Evolutionary conservation across 495 filamentous ascomycete species (phyloP), one percentile per base, ranked within the genome.

Genomic region (Aspergillus haitiensis): DNA sequence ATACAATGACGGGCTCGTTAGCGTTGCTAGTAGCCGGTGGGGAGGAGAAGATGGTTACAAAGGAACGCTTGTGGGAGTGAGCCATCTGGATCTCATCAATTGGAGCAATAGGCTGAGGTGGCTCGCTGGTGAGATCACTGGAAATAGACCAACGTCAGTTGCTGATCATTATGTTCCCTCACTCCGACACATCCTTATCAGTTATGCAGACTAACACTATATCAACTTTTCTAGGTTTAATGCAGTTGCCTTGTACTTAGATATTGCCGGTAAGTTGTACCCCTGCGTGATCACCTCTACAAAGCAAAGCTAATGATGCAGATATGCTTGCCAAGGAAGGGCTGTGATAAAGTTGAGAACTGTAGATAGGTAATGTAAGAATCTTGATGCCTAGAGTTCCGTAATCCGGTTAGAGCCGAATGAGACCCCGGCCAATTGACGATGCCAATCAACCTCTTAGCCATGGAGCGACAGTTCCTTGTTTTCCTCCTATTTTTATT

Each of bases 21-120:
- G 90, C 67, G 91, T 97, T 31, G 74, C 81, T 8, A 96, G 92
- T 66, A 88, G 87, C 61, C 80, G 82, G 65, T 97, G 93, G 92
- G 94, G 94, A n/a, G 82, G 81, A 1, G 70, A 77, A 16, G 12
- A 60, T 3, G 74, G 74, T 16, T 97, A 97, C 70, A 90, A 93
- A 70, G 94, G 94, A 5, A 97, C 94, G 3, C 71, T 98, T n/a
- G 73, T 92, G 6, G 85, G 84, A 9, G 91, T 96, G 33, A 95
- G 86, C 71, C 94, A 98, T 73, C 74, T 97, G 6, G 92, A 97
- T 65, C 76, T 96, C 53, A 98, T 97, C 71, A 97, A 97, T 74
- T 98, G 93, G 94, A 93, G 85, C 52, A 97, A 96, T 66, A 78
- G 89, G 52, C 59, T 96, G 35, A 82, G 86, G 60, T 96, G 86